These are phyloP conservation scores for Trichoderma sp. DNA, from an alignment of 2,329 filamentous ascomycete species.

Conservation along the genomic window DNA sequence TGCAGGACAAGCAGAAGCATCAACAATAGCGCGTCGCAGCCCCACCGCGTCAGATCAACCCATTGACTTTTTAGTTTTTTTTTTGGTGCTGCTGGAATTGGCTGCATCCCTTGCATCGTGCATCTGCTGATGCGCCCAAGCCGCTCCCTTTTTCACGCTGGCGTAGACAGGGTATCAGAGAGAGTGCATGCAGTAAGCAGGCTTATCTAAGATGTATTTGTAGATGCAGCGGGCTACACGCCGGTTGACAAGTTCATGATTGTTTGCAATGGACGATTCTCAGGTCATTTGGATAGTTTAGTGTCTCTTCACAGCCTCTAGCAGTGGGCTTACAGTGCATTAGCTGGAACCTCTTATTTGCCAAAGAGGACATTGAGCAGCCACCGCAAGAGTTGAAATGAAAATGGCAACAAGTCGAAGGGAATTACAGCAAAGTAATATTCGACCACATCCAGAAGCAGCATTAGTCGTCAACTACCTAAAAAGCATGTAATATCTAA, in stretches of 20 bases:
- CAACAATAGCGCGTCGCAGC: not conserved
- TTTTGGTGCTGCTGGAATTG: conserved; percentile 11
- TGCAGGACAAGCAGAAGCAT: not conserved
- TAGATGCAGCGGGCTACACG: not conserved
- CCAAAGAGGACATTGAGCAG: not conserved
- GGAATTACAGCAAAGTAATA: not conserved
- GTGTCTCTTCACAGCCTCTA: not conserved
- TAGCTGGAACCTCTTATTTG: not conserved
- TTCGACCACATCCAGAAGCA: not conserved
- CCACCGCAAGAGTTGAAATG: not conserved
- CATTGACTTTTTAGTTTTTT: not conserved
- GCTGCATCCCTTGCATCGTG: not conserved
- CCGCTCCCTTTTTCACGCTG: not conserved
- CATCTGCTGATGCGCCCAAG: not conserved
- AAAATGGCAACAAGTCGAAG: not conserved
- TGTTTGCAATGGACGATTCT: not conserved
- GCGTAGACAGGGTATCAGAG: not conserved
- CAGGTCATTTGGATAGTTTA: not conserved
- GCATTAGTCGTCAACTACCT: not conserved
- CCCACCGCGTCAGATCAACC: conserved; percentile 8
- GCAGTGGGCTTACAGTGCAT: not conserved
- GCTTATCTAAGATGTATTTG: not conserved
- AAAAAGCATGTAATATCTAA: not conserved
- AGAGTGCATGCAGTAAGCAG: not conserved
- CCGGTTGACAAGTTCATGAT: not conserved